These are phyloP conservation scores for Russula emetica DNA, from an alignment of 768 basidiomycete species.

Conservation along the genomic window DNA sequence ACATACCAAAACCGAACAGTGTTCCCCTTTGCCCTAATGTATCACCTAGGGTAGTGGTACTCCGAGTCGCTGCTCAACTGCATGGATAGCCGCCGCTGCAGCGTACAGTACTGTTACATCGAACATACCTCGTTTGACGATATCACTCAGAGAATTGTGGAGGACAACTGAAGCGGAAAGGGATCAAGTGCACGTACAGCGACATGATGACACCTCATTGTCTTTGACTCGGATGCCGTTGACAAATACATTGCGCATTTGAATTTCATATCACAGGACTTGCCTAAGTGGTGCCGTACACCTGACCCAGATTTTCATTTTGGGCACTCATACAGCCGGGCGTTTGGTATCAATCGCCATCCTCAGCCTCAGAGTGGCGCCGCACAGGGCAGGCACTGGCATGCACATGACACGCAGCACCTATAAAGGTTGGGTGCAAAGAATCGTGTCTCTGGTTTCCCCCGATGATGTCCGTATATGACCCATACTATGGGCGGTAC, in stretches of 20 bases:
- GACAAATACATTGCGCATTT: neutral
- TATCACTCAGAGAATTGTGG: neutral
- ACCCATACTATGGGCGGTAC: conserved; percentile 15
- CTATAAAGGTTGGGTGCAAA: conserved; percentile 12
- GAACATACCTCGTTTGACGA: neutral
- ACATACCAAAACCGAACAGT: neutral
- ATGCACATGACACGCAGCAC: conserved; percentile 4
- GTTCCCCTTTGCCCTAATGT: neutral
- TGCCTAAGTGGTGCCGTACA: conserved; percentile 10
- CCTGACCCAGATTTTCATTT: neutral
- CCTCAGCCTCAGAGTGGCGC: neutral
- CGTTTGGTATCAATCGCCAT: conserved; percentile 12
- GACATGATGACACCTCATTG: conserved; percentile 3
- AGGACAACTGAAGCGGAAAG: neutral
- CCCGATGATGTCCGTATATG: conserved; percentile 21
- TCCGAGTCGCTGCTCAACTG: neutral
- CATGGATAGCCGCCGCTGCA: neutral
- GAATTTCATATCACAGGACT: neutral
- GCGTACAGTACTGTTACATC: neutral
- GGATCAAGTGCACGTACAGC: neutral
- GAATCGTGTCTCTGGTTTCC: neutral
- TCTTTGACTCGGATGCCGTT: neutral
- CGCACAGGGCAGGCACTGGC: neutral
- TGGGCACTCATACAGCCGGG: neutral
- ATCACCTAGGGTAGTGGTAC: neutral